Conservation (phyloP, 768 basidiomycete species). For the Lactarius psammicola region DNA sequence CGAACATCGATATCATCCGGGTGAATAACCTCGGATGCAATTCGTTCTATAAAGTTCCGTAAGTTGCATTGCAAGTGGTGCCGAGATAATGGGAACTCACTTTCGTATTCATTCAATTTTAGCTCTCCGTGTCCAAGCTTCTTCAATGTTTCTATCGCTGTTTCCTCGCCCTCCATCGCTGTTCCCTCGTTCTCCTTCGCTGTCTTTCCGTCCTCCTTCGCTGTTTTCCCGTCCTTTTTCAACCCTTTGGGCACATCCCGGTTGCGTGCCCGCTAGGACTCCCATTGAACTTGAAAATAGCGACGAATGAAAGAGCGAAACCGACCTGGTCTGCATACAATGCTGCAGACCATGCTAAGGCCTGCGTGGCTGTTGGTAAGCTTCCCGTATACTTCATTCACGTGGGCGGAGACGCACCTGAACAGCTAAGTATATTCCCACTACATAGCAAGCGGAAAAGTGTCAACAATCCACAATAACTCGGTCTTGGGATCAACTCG, state of each 20-base stretch:
- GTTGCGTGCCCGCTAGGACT: conserved; percentile 62
- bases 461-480: background rate
- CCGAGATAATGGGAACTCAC: conserved; percentile 43
- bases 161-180: too few species aligned
- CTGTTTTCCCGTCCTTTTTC: conserved; percentile 65
- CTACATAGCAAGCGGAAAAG: conserved; percentile 31
- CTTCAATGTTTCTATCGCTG: conserved; percentile 65
- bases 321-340: conserved; percentile 73
- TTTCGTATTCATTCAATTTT: conserved; percentile 94
- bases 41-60: conserved; percentile 51
- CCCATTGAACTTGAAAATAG: conserved; percentile 5
- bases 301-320: conserved; percentile 17
- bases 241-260: conserved; percentile 47
- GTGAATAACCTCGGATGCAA: conserved; percentile 90
- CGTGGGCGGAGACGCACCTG: conserved; percentile 41
- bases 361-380: conserved; percentile 43
- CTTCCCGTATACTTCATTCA: background rate
- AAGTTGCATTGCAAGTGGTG: conserved; percentile 8
- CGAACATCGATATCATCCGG: too few species aligned
- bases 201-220: too few species aligned
- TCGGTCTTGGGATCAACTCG: conserved; percentile 21
- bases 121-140: conserved; percentile 71
- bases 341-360: too few species aligned
- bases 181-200: too few species aligned
- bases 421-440: conserved; percentile 46